These are phyloP conservation scores for Cryphonectria nitschkei DNA, from an alignment of 2,329 filamentous ascomycete genomes.

Conservation along the genomic window DNA sequence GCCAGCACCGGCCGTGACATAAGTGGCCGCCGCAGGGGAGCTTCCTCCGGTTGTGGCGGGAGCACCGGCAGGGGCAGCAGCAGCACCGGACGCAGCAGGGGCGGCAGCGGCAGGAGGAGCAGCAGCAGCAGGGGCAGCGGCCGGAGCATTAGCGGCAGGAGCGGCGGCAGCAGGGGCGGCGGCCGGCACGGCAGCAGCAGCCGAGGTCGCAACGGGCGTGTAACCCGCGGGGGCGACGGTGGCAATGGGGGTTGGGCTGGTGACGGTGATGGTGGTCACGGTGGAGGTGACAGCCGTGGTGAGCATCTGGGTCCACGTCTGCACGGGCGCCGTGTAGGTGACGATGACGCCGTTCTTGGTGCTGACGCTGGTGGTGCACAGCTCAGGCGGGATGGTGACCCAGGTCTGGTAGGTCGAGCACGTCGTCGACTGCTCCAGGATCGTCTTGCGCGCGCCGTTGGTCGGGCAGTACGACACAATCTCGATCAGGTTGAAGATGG, in stretches of 20 bases:
- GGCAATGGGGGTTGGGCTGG: background rate
- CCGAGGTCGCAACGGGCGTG: background rate
- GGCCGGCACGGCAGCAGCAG: background rate
- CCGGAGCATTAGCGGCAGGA: no score
- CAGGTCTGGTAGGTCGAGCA: slow-evolving; percentile 9
- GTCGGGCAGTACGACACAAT: slow-evolving; percentile 7
- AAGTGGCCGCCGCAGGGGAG: background rate
- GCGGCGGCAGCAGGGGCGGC: no score
- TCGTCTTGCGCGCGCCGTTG: background rate
- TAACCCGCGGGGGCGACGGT: slow-evolving; percentile 6
- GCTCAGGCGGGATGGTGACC: slow-evolving; percentile 9
- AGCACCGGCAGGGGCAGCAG: no score
- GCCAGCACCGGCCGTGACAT: slow-evolving; percentile 7
- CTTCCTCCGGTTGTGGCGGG: background rate
- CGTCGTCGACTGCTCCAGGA: background rate
- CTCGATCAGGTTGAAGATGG: slow-evolving; percentile 10
- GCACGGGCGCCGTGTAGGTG: slow-evolving; percentile 1
- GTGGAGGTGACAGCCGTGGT: slow-evolving; percentile 12
- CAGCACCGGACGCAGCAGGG: no score
- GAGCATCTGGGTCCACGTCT: slow-evolving; percentile 12
- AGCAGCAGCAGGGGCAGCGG: background rate
- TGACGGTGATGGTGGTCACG: background rate
- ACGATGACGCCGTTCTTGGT: background rate
- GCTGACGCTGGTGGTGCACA: slow-evolving; percentile 7
- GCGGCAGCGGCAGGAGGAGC: no score